Percentiles rank a stretch among this genome's conserved stretches.
These are phyloP conservation scores for Xanthoceras sorbifolium DNA, from an alignment of 345 rosid species.

Conservation along the genomic window DNA sequence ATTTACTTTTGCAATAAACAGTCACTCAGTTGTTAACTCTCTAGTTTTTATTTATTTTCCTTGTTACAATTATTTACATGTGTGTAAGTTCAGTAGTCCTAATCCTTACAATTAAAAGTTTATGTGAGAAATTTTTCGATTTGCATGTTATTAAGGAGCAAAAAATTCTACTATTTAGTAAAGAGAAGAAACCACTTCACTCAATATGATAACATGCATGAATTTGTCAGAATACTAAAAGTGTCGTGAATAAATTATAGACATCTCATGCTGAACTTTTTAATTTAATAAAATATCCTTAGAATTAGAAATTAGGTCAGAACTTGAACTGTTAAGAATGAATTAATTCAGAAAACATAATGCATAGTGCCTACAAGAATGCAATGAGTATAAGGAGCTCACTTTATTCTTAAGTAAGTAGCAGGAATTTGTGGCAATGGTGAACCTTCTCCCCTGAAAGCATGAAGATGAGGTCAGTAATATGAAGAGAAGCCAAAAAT, in stretches of 20 bases:
- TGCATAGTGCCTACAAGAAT: not conserved
- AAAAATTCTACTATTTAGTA: not conserved
- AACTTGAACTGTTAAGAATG: not conserved
- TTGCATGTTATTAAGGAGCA: not conserved
- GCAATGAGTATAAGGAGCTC: constrained; percentile 33
- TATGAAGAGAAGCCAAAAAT: constrained; percentile 7
- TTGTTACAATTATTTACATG: not conserved
- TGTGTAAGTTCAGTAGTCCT: not conserved
- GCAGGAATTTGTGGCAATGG: constrained; percentile 86
- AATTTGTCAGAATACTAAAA: not conserved
- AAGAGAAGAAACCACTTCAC: not conserved
- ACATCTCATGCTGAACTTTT: not conserved
- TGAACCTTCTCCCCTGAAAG: constrained; percentile 72
- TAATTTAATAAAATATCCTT: not conserved
- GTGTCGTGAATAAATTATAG: not conserved
- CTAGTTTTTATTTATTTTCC: not conserved
- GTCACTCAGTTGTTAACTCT: not conserved
- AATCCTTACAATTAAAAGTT: not conserved
- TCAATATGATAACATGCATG: not conserved
- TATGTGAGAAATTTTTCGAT: not conserved
- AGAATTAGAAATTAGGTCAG: not conserved
- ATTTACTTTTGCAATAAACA: not conserved
- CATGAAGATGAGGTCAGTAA: constrained; percentile 34
- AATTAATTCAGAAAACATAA: constrained; percentile 3
- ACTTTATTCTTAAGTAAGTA: constrained; percentile 80